Percentiles rank a stretch among this genome's conserved stretches.
Evolutionary conservation across 2,329 filamentous ascomycete genomes (phyloP).

Genomic region (Fusarium xylarioides): DNA sequence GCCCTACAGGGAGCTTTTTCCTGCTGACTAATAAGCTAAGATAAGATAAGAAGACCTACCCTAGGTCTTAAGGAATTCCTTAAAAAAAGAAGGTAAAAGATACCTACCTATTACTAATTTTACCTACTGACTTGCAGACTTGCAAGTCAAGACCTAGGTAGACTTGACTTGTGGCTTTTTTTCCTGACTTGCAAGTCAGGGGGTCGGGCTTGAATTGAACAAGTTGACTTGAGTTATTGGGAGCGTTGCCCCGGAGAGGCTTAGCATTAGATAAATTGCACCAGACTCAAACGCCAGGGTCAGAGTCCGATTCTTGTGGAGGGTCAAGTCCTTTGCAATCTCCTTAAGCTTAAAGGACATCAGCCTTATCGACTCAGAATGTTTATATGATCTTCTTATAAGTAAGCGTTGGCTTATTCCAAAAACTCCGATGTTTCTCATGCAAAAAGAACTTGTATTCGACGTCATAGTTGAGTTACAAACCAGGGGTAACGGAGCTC

Average conservation of each 20-base stretch:
- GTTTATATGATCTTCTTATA: neutral
- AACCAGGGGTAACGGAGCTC: neutral
- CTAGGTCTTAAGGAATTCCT: too few relatives aligned
- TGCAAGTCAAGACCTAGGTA: too few relatives aligned
- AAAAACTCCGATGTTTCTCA: neutral
- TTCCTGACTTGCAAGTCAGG: too few relatives aligned
- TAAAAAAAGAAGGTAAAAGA: too few relatives aligned
- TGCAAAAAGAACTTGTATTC: neutral
- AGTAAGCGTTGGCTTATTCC: neutral
- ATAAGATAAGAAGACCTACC: too few relatives aligned
- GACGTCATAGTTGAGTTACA: constrained; percentile 11
- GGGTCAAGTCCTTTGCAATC: constrained; percentile 6
- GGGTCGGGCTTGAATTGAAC: too few relatives aligned
- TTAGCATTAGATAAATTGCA: constrained; percentile 16
- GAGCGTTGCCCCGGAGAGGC: neutral
- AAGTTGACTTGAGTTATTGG: too few relatives aligned
- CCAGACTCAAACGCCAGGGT: constrained; percentile 7
- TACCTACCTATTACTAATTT: too few relatives aligned
- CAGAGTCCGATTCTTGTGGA: constrained; percentile 4
- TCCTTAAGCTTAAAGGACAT: constrained; percentile 8
- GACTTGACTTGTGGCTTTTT: too few relatives aligned
- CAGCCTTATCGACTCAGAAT: constrained; percentile 17
- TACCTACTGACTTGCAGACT: too few relatives aligned
- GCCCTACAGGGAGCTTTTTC: too few relatives aligned
- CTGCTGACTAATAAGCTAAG: too few relatives aligned